Conservation (phyloP, 768 basidiomycete species). For the Boletus eberwhitei region DNA sequence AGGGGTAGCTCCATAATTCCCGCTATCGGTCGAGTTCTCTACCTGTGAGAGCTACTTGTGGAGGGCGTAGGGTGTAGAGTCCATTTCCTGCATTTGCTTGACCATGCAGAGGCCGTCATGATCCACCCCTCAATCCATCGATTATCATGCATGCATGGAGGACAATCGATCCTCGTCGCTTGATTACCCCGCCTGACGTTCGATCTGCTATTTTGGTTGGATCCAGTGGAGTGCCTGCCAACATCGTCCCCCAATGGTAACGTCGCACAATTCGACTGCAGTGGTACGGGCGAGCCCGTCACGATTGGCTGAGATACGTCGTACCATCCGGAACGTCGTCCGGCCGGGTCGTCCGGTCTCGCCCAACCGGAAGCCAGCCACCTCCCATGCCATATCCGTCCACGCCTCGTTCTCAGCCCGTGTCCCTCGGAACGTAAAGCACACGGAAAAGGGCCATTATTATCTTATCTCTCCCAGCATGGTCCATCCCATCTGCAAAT, state of each 20-base stretch:
- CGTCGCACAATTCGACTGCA: too few species aligned
- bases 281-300: too few species aligned
- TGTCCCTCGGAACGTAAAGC: conserved; percentile 9
- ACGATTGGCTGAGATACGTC: neutral
- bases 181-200: conserved; percentile 14
- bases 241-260: neutral
- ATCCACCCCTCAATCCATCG: too few species aligned
- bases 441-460: neutral
- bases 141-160: too few species aligned
- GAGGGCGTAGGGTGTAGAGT: conserved; percentile 16
- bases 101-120: too few species aligned
- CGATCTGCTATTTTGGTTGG: conserved; percentile 7
- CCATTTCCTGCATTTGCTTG: too few species aligned
- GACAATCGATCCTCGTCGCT: too few species aligned
- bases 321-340: neutral
- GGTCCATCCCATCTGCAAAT: neutral
- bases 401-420: conserved; percentile 10
- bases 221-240: conserved; percentile 1
- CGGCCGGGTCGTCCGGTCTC: too few species aligned
- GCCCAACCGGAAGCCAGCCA: neutral
- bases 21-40: conserved; percentile 11
- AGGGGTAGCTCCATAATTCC: conserved; percentile 11
- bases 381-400: neutral
- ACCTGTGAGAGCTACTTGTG: neutral
- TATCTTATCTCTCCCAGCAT: conserved; percentile 21